These are phyloP conservation scores for Talaromyces nanjingensis DNA, from an alignment of 495 filamentous ascomycete genomes.

Conservation along the genomic window DNA sequence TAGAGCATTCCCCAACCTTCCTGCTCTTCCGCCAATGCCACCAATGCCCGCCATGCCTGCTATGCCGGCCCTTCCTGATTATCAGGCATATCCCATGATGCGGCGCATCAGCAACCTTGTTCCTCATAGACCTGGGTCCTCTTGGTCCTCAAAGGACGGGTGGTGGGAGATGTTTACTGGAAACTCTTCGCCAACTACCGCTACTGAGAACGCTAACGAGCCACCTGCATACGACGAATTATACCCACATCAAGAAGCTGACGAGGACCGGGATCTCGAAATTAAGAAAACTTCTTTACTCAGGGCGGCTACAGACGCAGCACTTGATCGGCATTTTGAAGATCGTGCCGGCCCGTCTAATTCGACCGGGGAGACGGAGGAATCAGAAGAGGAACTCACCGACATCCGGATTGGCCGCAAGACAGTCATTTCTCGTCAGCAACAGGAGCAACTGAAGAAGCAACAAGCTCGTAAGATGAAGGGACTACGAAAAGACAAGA, in stretches of 20 bases:
- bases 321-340: constrained; percentile 62
- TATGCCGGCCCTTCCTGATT: constrained; percentile 48
- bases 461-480: constrained; percentile 72
- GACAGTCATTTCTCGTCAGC: constrained; percentile 52
- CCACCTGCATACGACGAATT: constrained; percentile 81
- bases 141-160: constrained; percentile 43
- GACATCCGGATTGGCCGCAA: constrained; percentile 40
- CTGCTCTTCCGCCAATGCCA: constrained; percentile 47
- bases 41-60: constrained; percentile 42
- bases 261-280: constrained; percentile 31
- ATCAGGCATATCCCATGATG: constrained; percentile 65
- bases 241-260: constrained; percentile 50
- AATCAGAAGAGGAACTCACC: constrained; percentile 28
- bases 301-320: constrained; percentile 56
- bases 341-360: constrained; percentile 39
- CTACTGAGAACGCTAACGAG: constrained; percentile 17
- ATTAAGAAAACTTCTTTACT: constrained; percentile 56
- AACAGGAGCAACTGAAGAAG: constrained; percentile 63
- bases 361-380: constrained; percentile 32
- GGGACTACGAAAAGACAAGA: constrained; percentile 64
- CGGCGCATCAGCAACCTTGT: constrained; percentile 70
- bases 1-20: constrained; percentile 61
- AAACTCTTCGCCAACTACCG: constrained; percentile 30
- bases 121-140: constrained; percentile 44
- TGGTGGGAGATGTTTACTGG: constrained; percentile 65